Evolutionary conservation across 2,329 filamentous ascomycete genomes (phyloP).

Genomic region (Phyllosticta citribraziliensis): DNA sequence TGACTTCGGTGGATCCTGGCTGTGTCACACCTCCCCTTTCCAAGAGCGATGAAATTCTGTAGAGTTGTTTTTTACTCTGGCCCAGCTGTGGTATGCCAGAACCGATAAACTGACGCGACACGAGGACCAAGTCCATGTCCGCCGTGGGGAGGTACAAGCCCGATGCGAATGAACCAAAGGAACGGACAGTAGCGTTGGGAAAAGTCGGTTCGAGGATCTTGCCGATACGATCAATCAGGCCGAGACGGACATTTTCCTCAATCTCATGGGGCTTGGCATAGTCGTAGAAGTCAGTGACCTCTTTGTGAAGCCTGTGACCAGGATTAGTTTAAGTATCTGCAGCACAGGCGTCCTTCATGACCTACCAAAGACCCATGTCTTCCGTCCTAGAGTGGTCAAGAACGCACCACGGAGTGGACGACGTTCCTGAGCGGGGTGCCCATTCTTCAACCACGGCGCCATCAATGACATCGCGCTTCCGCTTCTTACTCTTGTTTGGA

Average conservation of each 20-base stretch:
- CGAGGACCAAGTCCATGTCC: constrained; percentile 88
- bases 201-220: constrained; percentile 35
- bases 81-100: constrained; percentile 34
- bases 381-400: constrained; percentile 45
- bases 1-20: constrained; percentile 52
- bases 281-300: constrained; percentile 81
- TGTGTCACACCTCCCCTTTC: constrained; percentile 47
- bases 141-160: constrained; percentile 66
- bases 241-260: constrained; percentile 64
- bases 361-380: constrained; percentile 46
- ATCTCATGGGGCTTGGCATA: constrained; percentile 69
- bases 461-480: constrained; percentile 44
- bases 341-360: not conserved
- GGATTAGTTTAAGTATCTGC: not conserved
- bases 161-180: constrained; percentile 92
- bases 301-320: constrained; percentile 63
- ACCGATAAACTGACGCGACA: constrained; percentile 51
- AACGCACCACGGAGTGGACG: constrained; percentile 53
- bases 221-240: constrained; percentile 60
- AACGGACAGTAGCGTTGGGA: constrained; percentile 52
- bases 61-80: constrained; percentile 47
- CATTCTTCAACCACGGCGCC: constrained; percentile 35
- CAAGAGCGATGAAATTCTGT: constrained; percentile 53
- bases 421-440: constrained; percentile 23
- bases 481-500: constrained; percentile 53